Evolutionary conservation across 2,329 filamentous ascomycete genomes (phyloP).

Genomic region (Penicillium sp.): DNA sequence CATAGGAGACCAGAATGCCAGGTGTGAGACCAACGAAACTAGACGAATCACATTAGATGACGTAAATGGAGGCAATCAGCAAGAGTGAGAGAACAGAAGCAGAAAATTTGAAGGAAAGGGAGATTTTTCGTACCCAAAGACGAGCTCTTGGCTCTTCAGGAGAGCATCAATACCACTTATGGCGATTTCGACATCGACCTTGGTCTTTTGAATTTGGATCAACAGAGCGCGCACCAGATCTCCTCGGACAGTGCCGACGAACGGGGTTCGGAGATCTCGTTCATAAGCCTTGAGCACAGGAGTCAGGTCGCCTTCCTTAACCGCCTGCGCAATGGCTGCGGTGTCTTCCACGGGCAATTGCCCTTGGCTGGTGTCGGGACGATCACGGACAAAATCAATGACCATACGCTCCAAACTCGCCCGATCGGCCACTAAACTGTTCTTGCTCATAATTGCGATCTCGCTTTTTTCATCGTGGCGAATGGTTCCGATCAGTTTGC

Average conservation of each 20-base stretch:
- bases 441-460: constrained; percentile 94
- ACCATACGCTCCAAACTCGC: constrained; percentile 97
- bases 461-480: constrained; percentile 90
- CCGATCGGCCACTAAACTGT: constrained; percentile 85
- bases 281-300: constrained; percentile 91
- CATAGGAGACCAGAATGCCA: constrained; percentile 82
- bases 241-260: constrained; percentile 78
- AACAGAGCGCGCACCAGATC: constrained; percentile 87
- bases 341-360: constrained; percentile 66
- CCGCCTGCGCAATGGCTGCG: constrained; percentile 71
- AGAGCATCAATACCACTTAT: constrained; percentile 94
- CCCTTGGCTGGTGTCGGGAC: constrained; percentile 60
- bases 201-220: constrained; percentile 98
- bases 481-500: constrained; percentile 86
- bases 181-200: constrained; percentile 95
- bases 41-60: constrained; percentile 11
- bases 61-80: not conserved
- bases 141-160: constrained; percentile 91
- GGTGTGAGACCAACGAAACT: constrained; percentile 93
- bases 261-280: constrained; percentile 77
- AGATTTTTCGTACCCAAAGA: constrained; percentile 65
- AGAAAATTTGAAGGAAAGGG: not conserved
- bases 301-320: constrained; percentile 89
- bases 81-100: not conserved
- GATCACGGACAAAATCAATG: constrained; percentile 88